Evolutionary conservation across 352 stramenopile species (phyloP).

Genomic region (Achlya hypogyna): DNA sequence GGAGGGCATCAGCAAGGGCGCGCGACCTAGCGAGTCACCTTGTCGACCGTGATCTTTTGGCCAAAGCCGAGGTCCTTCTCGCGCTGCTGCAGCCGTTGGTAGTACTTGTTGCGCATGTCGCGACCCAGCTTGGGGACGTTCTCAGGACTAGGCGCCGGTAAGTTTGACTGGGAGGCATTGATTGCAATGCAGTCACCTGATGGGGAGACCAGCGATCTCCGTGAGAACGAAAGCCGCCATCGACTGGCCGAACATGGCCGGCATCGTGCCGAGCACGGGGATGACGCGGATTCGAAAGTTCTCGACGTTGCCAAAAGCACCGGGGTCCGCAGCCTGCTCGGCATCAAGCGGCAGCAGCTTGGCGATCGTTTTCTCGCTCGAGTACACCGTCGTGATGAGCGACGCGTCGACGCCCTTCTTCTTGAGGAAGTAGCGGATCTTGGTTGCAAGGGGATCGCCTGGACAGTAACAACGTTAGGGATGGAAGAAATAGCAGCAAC

Average conservation of each 20-base stretch:
- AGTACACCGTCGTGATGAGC: conserved; percentile 85
- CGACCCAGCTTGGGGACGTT: conserved; percentile 55
- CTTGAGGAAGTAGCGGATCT: conserved; percentile 92
- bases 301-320: conserved; percentile 93
- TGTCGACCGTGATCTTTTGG: conserved; percentile 10
- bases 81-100: conserved; percentile 72
- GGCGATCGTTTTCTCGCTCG: conserved; percentile 94
- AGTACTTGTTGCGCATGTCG: conserved; percentile 81
- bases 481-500: conserved; percentile 19
- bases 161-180: not conserved
- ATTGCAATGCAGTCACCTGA: conserved; percentile 31
- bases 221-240: conserved; percentile 93
- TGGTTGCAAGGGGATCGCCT: conserved; percentile 91
- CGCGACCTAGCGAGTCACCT: not conserved
- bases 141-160: conserved; percentile 27
- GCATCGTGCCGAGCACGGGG: conserved; percentile 90
- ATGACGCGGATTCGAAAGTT: conserved; percentile 95
- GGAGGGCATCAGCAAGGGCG: not conserved
- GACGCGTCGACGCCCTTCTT: conserved; percentile 61
- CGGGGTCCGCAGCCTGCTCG: conserved; percentile 80
- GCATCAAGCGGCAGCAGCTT: conserved; percentile 92
- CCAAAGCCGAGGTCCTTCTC: conserved; percentile 48
- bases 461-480: not conserved
- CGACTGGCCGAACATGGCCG: conserved; percentile 96
- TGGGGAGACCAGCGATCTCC: conserved; percentile 86